phyloP scores from a whole-genome alignment of 768 basidiomycete genomes.

The Boletus rex-veris region DNA sequence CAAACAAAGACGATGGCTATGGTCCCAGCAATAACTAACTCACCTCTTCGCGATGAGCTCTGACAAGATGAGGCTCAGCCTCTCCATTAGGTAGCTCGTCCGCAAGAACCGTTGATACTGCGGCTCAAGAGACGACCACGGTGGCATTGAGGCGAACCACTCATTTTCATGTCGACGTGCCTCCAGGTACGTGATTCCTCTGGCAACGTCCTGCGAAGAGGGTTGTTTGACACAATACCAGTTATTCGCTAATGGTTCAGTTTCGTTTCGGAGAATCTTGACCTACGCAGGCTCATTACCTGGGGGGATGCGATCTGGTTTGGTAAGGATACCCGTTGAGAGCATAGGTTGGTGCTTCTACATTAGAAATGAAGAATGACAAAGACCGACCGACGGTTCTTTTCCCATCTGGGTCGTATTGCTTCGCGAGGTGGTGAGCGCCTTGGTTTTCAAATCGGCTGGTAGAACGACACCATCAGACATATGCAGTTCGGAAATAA shows the following conservation, averaged over 20 bases:
- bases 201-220: conserved; percentile 21
- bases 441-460: conserved; percentile 83
- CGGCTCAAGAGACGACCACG: conserved; percentile 56
- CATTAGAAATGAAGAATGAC: too few species aligned
- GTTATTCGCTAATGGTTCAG: conserved; percentile 26
- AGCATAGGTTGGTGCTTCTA: conserved; percentile 30
- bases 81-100: conserved; percentile 53
- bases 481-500: not conserved
- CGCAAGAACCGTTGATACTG: conserved; percentile 51
- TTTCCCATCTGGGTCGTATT: conserved; percentile 56
- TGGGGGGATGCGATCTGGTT: conserved; percentile 54
- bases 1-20: too few species aligned
- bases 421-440: conserved; percentile 61
- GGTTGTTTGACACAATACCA: conserved; percentile 43
- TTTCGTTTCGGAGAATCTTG: conserved; percentile 51
- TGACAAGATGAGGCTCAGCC: conserved; percentile 58
- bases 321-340: conserved; percentile 47
- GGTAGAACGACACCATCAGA: conserved; percentile 35
- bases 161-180: conserved; percentile 55
- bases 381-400: conserved; percentile 61
- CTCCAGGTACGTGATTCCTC: conserved; percentile 47
- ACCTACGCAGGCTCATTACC: conserved; percentile 46
- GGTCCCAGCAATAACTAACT: conserved; percentile 1
- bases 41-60: conserved; percentile 62
- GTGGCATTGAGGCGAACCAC: conserved; percentile 49